Conservation (phyloP, 257 asterid species). For the Capsicum chinense region DNA sequence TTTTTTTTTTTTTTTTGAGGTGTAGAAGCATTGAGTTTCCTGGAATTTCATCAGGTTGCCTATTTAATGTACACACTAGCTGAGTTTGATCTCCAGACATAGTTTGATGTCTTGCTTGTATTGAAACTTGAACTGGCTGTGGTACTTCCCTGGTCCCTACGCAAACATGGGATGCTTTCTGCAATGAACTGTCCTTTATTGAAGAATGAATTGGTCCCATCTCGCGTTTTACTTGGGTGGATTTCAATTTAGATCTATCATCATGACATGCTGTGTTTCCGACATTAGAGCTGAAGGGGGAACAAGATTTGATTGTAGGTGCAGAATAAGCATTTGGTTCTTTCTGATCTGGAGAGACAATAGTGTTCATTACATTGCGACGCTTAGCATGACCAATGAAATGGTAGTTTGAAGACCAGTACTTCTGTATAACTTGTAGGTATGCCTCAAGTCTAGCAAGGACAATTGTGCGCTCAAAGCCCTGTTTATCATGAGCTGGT, state of each 20-base stretch:
- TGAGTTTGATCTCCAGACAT: background rate
- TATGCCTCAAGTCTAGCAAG: too few species aligned
- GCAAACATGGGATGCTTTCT: too few species aligned
- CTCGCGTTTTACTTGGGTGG: too few species aligned
- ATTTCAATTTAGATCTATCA: too few species aligned
- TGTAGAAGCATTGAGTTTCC: too few species aligned
- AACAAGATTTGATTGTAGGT: background rate
- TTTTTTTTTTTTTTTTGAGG: too few species aligned
- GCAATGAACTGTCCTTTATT: too few species aligned
- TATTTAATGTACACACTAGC: background rate
- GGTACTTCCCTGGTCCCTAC: too few species aligned
- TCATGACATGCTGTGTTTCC: background rate
- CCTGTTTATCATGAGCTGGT: too few species aligned
- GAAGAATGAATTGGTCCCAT: too few species aligned
- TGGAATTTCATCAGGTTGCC: background rate
- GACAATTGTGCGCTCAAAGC: too few species aligned
- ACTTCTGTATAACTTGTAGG: too few species aligned
- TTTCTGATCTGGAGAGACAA: background rate
- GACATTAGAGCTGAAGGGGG: background rate
- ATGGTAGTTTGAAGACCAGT: background rate
- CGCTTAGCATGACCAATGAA: slow-evolving; percentile 28
- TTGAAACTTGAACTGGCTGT: background rate
- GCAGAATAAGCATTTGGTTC: background rate
- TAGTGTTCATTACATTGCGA: background rate
- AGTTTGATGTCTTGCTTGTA: slow-evolving; percentile 30